phyloP scores from a whole-genome alignment of 192 early-diverging fungal genomes.

The Coemansia sp. region DNA sequence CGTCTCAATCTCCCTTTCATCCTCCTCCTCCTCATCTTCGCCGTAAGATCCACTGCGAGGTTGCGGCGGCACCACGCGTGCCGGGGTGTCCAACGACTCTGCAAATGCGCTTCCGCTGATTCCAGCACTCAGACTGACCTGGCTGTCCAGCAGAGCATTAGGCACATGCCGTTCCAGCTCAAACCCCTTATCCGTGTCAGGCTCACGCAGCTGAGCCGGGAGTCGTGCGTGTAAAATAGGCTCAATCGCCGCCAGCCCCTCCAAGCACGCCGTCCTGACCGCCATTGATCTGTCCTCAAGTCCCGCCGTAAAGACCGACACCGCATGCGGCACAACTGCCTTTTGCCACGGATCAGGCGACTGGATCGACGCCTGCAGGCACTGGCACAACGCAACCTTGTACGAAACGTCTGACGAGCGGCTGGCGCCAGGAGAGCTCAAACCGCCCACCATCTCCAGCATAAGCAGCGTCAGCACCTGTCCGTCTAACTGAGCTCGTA shows the following conservation, averaged over 20 bases:
- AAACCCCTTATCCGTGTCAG: constrained; percentile 23
- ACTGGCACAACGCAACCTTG: constrained; percentile 19
- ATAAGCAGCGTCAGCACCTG: constrained; percentile 31
- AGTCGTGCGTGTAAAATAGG: constrained; percentile 40
- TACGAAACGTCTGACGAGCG: constrained; percentile 20
- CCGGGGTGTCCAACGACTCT: not conserved
- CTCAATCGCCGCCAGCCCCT: constrained; percentile 18
- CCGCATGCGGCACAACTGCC: constrained; percentile 40
- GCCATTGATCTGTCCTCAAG: constrained; percentile 13
- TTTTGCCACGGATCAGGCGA: constrained; percentile 47
- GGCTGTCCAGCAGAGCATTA: constrained; percentile 6
- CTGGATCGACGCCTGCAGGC: constrained; percentile 36
- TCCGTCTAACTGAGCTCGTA: constrained; percentile 33
- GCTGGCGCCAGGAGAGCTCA: constrained; percentile 17
- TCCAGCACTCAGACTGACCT: constrained; percentile 10
- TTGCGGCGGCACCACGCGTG: not conserved
- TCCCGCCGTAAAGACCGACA: constrained; percentile 31
- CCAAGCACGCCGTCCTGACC: constrained; percentile 16
- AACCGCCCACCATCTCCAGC: constrained; percentile 28
- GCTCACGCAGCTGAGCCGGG: constrained; percentile 44
- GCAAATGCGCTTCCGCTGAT: constrained; percentile 4
- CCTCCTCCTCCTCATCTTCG: not conserved
- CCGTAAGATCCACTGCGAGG: too few relatives aligned
- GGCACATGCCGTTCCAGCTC: constrained; percentile 10
- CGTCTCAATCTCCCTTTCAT: not conserved